Evolutionary conservation across 345 rosid genomes (phyloP), one percentile per base, ranked within the genome.

Genomic region (Boechera retrofracta): DNA sequence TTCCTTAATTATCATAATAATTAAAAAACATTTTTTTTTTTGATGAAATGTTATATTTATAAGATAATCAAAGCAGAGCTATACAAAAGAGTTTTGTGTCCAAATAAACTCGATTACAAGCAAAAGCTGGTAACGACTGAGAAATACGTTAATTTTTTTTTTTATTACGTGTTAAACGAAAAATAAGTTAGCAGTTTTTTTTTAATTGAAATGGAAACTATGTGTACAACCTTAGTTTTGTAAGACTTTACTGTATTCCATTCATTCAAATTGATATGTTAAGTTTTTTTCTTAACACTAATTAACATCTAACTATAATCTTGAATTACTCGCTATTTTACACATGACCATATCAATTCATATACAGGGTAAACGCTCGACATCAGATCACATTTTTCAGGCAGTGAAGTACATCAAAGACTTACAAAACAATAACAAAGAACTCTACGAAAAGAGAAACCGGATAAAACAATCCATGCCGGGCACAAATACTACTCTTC

Each of bases 281-380:
- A 0, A 39, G 0, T 2, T 39, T 36, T 5, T 36, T 36, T 7
- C 39, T 36, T 36, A 36, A 39, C 10, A 10, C 44, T 9, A 9
- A 0, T 39, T 39, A 10, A 39, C 2, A 1, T 39, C 42, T 39
- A 39, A 39, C 11, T 39, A 39, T 39, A 39, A 9, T 6, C 38
- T 35, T 35, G 8, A 35, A 35, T 33, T 5, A 38, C 11, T 3
- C 10, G 42, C 42, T 38, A 38, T 10, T 38, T 8, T 38, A 38
- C 42, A 44, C 0, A 35, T 74, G 66, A 65, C 18, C 38, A 9
- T 29, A 59, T 5, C 36, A 0, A 11, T 33, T 70, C 12, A 4
- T 26, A 38, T 56, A 26, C 56, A 78, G 82, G 82, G 82, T 44
- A 79, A 61, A 62, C 82, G 74, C 10, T 53, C 82, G 5, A 58